phyloP scores from a whole-genome alignment of 2,329 filamentous ascomycete species.

The Trichoderma hamatum region DNA sequence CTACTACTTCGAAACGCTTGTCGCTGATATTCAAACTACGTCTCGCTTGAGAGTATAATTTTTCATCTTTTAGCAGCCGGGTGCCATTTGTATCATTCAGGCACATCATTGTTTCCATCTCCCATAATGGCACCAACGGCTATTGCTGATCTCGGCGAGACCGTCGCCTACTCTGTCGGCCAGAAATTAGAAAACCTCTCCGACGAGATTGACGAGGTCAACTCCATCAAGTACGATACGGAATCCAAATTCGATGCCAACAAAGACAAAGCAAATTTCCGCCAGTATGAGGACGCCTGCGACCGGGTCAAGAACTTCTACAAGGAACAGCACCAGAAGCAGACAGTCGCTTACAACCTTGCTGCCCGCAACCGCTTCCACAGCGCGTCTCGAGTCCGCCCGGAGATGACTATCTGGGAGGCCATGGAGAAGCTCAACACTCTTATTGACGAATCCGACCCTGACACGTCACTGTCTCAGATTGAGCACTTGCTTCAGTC shows the following conservation, averaged over 20 bases:
- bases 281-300: slow-evolving; percentile 81
- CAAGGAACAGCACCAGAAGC: slow-evolving; percentile 69
- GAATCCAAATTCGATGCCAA: slow-evolving; percentile 69
- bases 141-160: slow-evolving; percentile 25
- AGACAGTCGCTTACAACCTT: slow-evolving; percentile 83
- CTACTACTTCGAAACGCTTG: not conserved
- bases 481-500: slow-evolving; percentile 89
- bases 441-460: slow-evolving; percentile 87
- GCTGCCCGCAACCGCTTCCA: slow-evolving; percentile 66
- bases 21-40: too few species aligned
- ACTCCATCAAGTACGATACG: slow-evolving; percentile 53
- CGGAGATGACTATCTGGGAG: slow-evolving; percentile 84
- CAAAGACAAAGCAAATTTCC: slow-evolving; percentile 80
- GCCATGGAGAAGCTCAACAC: slow-evolving; percentile 93
- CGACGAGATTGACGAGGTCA: slow-evolving; percentile 55
- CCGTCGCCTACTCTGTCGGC: slow-evolving; percentile 28
- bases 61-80: not conserved
- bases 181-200: slow-evolving; percentile 53
- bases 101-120: not conserved
- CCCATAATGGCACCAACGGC: slow-evolving; percentile 37
- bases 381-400: slow-evolving; percentile 61
- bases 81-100: not conserved
- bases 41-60: not conserved
- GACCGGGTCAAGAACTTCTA: slow-evolving; percentile 88
- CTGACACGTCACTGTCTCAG: slow-evolving; percentile 83